Conservation (phyloP, 129 eudicot genomes). For the Artemisia argyi region DNA sequence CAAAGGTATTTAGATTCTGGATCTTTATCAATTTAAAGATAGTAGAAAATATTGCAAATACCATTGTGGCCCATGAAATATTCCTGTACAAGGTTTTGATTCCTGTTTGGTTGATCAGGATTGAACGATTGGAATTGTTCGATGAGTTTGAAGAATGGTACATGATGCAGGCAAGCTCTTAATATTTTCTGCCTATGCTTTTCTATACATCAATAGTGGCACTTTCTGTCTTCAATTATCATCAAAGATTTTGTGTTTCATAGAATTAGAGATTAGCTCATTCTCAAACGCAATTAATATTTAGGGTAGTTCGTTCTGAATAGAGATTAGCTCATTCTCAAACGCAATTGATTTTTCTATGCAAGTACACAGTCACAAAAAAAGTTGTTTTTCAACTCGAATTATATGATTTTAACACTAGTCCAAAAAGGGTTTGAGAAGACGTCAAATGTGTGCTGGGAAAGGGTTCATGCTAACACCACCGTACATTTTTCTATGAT, state of each 20-base stretch:
- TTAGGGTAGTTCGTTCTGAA: too few species aligned
- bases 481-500: not conserved
- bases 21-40: not conserved
- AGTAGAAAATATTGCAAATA: not conserved
- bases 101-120: constrained; percentile 52
- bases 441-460: not conserved
- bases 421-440: not conserved
- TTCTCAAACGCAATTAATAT: too few species aligned
- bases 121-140: constrained; percentile 89
- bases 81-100: constrained; percentile 21
- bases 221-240: not conserved
- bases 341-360: too few species aligned
- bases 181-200: constrained; percentile 1
- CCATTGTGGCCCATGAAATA: constrained; percentile 3
- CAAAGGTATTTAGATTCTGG: constrained; percentile 54
- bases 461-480: not conserved
- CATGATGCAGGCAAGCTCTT: constrained; percentile 97
- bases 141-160: constrained; percentile 99
- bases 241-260: not conserved
- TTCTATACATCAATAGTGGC: not conserved
- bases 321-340: too few species aligned
- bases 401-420: too few species aligned
- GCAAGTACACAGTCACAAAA: not conserved
- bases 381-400: not conserved
- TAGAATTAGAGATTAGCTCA: not conserved